phyloP scores from a whole-genome alignment of 495 filamentous ascomycete species.

The Hypoxylon fuscum region DNA sequence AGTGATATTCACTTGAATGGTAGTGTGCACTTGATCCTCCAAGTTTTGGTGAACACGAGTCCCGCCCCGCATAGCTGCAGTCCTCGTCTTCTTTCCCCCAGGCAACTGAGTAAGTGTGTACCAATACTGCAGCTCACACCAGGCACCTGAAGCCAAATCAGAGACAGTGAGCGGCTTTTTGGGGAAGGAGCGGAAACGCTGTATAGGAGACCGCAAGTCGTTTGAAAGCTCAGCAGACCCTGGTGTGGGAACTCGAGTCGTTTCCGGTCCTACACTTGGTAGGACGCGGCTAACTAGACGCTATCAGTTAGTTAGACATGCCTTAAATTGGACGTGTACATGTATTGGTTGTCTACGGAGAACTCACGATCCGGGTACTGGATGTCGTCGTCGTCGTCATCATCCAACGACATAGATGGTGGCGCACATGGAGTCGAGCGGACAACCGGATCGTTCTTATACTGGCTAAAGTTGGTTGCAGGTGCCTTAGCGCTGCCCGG shows the following conservation, averaged over 20 bases:
- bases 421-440: not conserved
- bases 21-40: slow-evolving; percentile 83
- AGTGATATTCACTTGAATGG: slow-evolving; percentile 73
- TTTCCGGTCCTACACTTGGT: slow-evolving; percentile 20
- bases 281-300: slow-evolving; percentile 69
- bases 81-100: slow-evolving; percentile 73
- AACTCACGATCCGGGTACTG: slow-evolving; percentile 60
- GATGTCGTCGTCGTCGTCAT: slow-evolving; percentile 40
- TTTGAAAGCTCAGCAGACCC: not conserved
- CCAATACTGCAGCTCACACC: slow-evolving; percentile 96
- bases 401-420: slow-evolving; percentile 8
- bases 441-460: slow-evolving; percentile 21
- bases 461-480: not conserved
- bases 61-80: slow-evolving; percentile 84
- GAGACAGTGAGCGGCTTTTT: slow-evolving; percentile 88
- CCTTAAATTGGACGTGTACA: slow-evolving; percentile 5
- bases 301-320: slow-evolving; percentile 67
- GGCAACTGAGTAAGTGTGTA: slow-evolving; percentile 78
- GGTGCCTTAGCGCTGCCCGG: not conserved
- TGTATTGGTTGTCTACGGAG: not conserved
- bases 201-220: slow-evolving; percentile 54
- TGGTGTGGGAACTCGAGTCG: slow-evolving; percentile 1
- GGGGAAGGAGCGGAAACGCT: slow-evolving; percentile 81
- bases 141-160: slow-evolving; percentile 85
- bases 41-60: slow-evolving; percentile 79